Conservation (phyloP, 768 basidiomycete species). For the Serendipita vermifera region DNA sequence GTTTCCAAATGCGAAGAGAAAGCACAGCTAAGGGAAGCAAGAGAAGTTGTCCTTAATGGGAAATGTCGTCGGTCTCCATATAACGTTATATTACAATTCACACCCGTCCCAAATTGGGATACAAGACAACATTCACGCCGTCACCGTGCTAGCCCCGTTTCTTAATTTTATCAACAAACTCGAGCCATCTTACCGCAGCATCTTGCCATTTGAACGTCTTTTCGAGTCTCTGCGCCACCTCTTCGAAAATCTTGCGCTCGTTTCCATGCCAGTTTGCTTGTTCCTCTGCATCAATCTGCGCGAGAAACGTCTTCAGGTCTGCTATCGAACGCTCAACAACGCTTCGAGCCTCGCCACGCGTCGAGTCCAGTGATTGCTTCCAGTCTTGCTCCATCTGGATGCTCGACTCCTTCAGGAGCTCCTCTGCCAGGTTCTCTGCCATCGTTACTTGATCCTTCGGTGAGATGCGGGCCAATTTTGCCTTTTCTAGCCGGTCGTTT, state of each 20-base stretch:
- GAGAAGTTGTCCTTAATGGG: too few relatives aligned
- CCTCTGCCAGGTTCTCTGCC: background rate
- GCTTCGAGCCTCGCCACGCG: background rate
- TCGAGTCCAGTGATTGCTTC: background rate
- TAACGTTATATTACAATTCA: too few relatives aligned
- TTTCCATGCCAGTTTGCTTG: background rate
- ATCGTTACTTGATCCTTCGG: background rate
- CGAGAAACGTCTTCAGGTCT: background rate
- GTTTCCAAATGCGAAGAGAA: too few relatives aligned
- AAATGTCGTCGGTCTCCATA: too few relatives aligned
- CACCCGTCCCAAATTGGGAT: too few relatives aligned
- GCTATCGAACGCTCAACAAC: background rate
- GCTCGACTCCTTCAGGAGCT: background rate
- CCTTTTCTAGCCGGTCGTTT: background rate
- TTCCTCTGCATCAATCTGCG: background rate
- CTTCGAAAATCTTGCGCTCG: background rate
- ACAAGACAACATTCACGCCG: too few relatives aligned
- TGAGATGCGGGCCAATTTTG: background rate
- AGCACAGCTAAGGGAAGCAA: too few relatives aligned
- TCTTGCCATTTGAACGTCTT: background rate
- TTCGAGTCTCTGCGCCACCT: background rate
- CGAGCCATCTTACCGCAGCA: too few relatives aligned
- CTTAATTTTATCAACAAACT: too few relatives aligned
- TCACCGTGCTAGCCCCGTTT: too few relatives aligned
- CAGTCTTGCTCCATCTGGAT: background rate